Evolutionary conservation across 768 basidiomycete species (phyloP), one percentile per base, ranked within the genome.

Genomic region (Lepiota brunneoincarnata): DNA sequence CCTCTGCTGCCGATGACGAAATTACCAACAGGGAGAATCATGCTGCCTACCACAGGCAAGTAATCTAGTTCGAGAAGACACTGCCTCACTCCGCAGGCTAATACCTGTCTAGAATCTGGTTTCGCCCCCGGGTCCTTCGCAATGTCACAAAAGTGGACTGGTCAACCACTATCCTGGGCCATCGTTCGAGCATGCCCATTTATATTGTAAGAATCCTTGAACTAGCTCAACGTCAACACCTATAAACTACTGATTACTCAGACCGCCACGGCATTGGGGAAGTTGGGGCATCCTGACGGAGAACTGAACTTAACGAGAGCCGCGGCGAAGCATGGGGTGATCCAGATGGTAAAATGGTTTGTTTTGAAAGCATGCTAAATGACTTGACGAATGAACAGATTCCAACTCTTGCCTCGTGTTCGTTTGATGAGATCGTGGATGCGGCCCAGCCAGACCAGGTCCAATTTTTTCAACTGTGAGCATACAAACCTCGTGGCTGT

Each of bases 1-100:
- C 90, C 0, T 94, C 92, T n/a, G 95, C 93, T 15, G 86, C 96
- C 6, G 96, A 98, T 65, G 95, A 98, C 61, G 93, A 97, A 69
- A 91, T 94, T 41, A 94, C 93, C 26, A 75, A 80, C 56, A 79
- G 93, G 45, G 93, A 96, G 69, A 97, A 97, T 62, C 92, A 91
- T 57, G 78, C 85, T 48, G 95, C 94, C 2, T 98, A 88, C 64
- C 95, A 98, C 61, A 80, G 95, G 91, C 87, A 55, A 48, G 56
- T 55, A 17, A 38, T 35, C 26, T 34, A 40, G 31, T 28, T 26
- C 15, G 50, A 17, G 20, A 49, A 44, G 3, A 10, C 24, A 20
- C 12, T 6, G 2, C 20, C 36, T 21, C 21, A 55, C 51, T 38
- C 36, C 21, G 37, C 38, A 43, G 51, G 41, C 55, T 59, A 40